Conservation (phyloP, 352 stramenopile genomes). For the Pythium aristosporum region DNA sequence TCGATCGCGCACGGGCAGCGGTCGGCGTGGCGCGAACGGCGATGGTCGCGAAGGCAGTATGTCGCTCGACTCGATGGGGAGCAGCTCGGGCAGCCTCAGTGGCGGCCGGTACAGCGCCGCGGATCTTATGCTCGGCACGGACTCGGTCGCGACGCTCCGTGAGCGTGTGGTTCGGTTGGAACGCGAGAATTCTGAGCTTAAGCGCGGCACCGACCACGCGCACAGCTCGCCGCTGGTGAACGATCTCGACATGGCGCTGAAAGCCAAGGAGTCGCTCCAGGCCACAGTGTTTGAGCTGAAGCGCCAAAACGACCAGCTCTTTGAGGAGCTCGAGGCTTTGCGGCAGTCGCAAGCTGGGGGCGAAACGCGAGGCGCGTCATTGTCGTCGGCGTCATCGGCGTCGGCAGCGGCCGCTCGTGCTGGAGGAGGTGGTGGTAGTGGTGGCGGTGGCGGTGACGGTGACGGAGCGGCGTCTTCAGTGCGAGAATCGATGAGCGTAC, state of each 20-base stretch:
- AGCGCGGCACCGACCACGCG: slow-evolving; percentile 50
- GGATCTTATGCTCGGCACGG: slow-evolving; percentile 58
- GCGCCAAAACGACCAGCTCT: slow-evolving; percentile 71
- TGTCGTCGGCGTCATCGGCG: too few relatives aligned
- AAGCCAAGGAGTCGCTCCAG: slow-evolving; percentile 74
- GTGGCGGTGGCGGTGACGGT: background rate
- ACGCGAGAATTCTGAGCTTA: slow-evolving; percentile 71
- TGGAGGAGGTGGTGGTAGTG: too few relatives aligned
- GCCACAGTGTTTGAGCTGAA: slow-evolving; percentile 67
- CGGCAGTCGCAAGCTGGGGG: slow-evolving; percentile 7
- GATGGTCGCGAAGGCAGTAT: slow-evolving; percentile 11
- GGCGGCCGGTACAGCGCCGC: slow-evolving; percentile 47
- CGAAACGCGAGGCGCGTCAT: background rate
- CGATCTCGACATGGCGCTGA: slow-evolving; percentile 77
- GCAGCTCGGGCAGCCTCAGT: slow-evolving; percentile 27
- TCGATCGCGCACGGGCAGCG: slow-evolving; percentile 10
- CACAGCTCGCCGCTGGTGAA: slow-evolving; percentile 52
- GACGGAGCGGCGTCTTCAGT: background rate
- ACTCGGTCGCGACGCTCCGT: slow-evolving; percentile 53
- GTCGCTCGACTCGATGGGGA: slow-evolving; percentile 11
- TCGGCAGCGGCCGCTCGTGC: too few relatives aligned
- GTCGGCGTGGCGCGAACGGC: background rate
- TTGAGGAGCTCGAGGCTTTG: slow-evolving; percentile 48
- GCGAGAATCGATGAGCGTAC: background rate
- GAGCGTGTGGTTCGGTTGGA: slow-evolving; percentile 71